Evolutionary conservation across 2,329 filamentous ascomycete species (phyloP).

Genomic region (Paradendryphiella salina): DNA sequence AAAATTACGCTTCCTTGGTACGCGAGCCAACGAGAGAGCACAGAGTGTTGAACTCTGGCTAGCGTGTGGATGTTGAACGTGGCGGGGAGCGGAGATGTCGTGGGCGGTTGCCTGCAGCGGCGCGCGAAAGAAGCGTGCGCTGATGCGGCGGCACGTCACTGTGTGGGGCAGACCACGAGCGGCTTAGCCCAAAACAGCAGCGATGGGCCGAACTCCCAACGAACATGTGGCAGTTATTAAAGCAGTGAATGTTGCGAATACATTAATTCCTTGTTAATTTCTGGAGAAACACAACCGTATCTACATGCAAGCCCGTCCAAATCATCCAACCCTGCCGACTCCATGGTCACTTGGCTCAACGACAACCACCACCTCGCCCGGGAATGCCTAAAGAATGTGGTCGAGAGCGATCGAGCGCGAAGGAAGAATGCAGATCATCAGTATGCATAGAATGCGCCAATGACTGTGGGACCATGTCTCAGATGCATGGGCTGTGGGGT

Average conservation of each 20-base stretch:
- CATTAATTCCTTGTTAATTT: not conserved
- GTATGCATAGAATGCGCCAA: not conserved
- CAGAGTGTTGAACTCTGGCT: slow-evolving; percentile 46
- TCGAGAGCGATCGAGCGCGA: slow-evolving; percentile 2
- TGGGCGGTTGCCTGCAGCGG: slow-evolving; percentile 5
- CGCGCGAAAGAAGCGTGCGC: slow-evolving; percentile 9
- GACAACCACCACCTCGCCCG: not conserved
- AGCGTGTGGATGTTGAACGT: slow-evolving; percentile 30
- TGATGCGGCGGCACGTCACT: slow-evolving; percentile 12
- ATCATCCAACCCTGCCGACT: not conserved
- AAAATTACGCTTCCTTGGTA: slow-evolving; percentile 1
- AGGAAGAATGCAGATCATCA: slow-evolving; percentile 3
- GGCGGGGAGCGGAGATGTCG: slow-evolving; percentile 14
- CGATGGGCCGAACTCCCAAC: slow-evolving; percentile 7
- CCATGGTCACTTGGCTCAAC: not conserved
- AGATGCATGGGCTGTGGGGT: slow-evolving; percentile 3
- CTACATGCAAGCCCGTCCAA: too few relatives aligned
- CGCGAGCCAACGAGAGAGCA: slow-evolving; percentile 10
- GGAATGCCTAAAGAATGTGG: not conserved
- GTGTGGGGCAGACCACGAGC: slow-evolving; percentile 10
- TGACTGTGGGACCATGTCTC: slow-evolving; percentile 1
- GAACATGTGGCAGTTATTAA: slow-evolving; percentile 1
- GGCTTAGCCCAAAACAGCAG: slow-evolving; percentile 7
- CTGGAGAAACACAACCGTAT: not conserved
- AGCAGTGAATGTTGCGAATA: not conserved